Evolutionary conservation across 1,139 yeast genomes (phyloP).

Genomic region (Blastobotrys malaysiensis): DNA sequence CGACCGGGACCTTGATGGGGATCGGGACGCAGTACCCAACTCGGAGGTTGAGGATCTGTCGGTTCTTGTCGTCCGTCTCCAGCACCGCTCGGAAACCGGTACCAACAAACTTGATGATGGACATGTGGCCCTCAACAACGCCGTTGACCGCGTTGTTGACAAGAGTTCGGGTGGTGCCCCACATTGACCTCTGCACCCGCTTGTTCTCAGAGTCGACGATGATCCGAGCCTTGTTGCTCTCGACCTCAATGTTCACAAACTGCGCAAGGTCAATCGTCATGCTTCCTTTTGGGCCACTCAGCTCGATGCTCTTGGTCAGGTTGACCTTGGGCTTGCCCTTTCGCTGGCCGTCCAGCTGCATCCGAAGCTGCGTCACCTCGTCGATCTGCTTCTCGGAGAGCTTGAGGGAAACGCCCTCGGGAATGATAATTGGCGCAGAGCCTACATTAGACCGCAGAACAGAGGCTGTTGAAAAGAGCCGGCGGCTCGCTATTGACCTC

Average conservation of each 20-base stretch:
- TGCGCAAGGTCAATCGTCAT: slow-evolving; percentile 64
- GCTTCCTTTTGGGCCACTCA: slow-evolving; percentile 78
- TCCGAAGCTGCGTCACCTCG: slow-evolving; percentile 41
- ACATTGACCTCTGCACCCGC: slow-evolving; percentile 74
- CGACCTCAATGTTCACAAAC: slow-evolving; percentile 48
- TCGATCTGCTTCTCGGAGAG: slow-evolving; percentile 40
- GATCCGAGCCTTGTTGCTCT: slow-evolving; percentile 45
- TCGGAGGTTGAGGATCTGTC: slow-evolving; percentile 61
- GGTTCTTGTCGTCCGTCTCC: slow-evolving; percentile 44
- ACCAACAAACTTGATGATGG: slow-evolving; percentile 86
- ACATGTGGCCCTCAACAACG: slow-evolving; percentile 86
- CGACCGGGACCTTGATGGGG: slow-evolving; percentile 62
- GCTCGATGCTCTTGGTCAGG: slow-evolving; percentile 56
- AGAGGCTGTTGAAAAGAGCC: slow-evolving; percentile 9
- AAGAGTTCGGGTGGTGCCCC: slow-evolving; percentile 91
- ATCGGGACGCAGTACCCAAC: slow-evolving; percentile 80
- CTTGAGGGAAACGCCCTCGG: slow-evolving; percentile 45
- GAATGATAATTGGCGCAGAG: slow-evolving; percentile 50
- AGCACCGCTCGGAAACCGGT: slow-evolving; percentile 91
- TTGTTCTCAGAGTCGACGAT: slow-evolving; percentile 51
- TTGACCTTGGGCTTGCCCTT: slow-evolving; percentile 59
- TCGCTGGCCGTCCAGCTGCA: slow-evolving; percentile 33
- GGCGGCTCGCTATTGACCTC: slow-evolving; percentile 2
- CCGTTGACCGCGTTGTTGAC: slow-evolving; percentile 77
- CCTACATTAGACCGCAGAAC: slow-evolving; percentile 42